These are phyloP conservation scores for Helotiales sp. DNA, from an alignment of 2,329 filamentous ascomycete species.

Conservation along the genomic window DNA sequence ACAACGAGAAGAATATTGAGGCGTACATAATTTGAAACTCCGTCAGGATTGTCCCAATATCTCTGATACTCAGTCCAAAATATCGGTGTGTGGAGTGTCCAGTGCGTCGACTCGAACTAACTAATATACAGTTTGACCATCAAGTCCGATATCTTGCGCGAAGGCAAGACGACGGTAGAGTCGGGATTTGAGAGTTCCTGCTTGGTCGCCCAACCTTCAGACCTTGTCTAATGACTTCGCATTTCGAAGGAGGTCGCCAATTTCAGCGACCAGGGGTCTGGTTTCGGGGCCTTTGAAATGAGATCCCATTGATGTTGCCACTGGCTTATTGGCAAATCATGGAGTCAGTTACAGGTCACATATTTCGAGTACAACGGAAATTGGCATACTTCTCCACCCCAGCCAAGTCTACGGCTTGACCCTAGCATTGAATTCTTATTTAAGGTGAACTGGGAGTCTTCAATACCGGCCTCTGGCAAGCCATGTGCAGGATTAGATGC, in stretches of 20 bases:
- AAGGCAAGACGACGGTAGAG: not conserved
- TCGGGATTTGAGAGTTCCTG: not conserved
- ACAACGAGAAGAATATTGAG: conserved; percentile 11
- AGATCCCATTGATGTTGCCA: not conserved
- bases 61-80: conserved; percentile 1
- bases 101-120: not conserved
- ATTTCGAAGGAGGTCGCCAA: conserved; percentile 9
- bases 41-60: conserved; percentile 3
- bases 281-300: not conserved
- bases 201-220: conserved; percentile 1
- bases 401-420: conserved; percentile 44
- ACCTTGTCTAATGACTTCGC: not conserved
- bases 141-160: not conserved
- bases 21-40: not conserved
- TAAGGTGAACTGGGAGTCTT: conserved; percentile 41
- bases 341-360: not conserved
- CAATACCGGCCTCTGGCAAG: not conserved
- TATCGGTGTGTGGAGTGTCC: not conserved
- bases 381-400: conserved; percentile 41
- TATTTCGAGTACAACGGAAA: not conserved
- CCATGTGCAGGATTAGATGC: not conserved
- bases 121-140: not conserved
- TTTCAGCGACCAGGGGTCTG: not conserved
- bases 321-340: not conserved
- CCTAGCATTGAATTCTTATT: conserved; percentile 46